Evolutionary conservation across 2,329 filamentous ascomycete genomes (phyloP).

Genomic region (Hortaea werneckii): DNA sequence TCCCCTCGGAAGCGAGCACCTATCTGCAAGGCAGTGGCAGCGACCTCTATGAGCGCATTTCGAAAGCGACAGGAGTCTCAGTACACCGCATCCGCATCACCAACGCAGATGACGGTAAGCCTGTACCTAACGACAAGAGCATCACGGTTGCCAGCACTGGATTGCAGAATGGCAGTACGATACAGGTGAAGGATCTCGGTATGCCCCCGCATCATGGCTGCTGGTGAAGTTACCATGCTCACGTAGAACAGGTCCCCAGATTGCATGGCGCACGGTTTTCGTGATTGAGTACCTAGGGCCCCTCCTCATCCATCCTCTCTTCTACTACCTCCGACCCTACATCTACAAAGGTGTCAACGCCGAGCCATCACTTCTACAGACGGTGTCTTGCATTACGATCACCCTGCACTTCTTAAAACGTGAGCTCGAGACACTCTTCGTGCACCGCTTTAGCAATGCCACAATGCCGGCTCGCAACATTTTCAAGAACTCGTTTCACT

Average conservation of each 20-base stretch:
- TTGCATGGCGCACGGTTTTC: slow-evolving; percentile 89
- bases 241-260: slow-evolving; percentile 59
- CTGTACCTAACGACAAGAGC: slow-evolving; percentile 45
- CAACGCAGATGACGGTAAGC: slow-evolving; percentile 51
- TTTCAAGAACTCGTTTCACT: slow-evolving; percentile 90
- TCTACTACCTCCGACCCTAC: slow-evolving; percentile 61
- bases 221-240: not conserved
- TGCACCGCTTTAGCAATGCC: slow-evolving; percentile 88
- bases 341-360: slow-evolving; percentile 48
- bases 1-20: slow-evolving; percentile 47
- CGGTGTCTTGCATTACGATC: slow-evolving; percentile 63
- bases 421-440: slow-evolving; percentile 84
- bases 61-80: slow-evolving; percentile 44
- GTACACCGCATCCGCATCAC: slow-evolving; percentile 54
- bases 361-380: slow-evolving; percentile 56
- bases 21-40: slow-evolving; percentile 40
- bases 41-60: slow-evolving; percentile 49
- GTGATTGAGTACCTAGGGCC: slow-evolving; percentile 91
- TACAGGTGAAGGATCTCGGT: slow-evolving; percentile 93
- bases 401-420: slow-evolving; percentile 85
- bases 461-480: slow-evolving; percentile 91
- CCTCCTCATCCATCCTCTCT: slow-evolving; percentile 70
- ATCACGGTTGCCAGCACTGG: slow-evolving; percentile 46
- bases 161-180: slow-evolving; percentile 47
- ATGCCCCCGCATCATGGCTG: slow-evolving; percentile 22